Conservation (phyloP, 192 early-diverging fungal genomes). For the Backusella parvicylindrica region DNA sequence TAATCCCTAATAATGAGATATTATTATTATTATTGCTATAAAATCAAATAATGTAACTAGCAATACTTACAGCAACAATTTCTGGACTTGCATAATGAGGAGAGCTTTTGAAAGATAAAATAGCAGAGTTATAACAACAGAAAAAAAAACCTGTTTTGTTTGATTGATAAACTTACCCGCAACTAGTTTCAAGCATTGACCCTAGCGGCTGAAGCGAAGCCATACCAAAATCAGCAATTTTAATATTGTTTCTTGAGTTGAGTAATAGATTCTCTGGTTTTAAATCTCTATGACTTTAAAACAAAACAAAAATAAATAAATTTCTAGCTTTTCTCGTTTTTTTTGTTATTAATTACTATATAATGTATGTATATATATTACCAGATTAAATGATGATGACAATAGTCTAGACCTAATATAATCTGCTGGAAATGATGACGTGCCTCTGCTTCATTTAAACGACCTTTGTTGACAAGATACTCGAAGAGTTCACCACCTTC, state of each 20-base stretch:
- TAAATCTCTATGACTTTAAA: constrained; percentile 78
- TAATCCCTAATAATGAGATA: constrained; percentile 38
- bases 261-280: constrained; percentile 82
- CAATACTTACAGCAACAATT: constrained; percentile 57
- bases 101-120: constrained; percentile 39
- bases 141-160: constrained; percentile 10
- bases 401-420: constrained; percentile 61
- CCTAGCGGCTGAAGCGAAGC: constrained; percentile 52
- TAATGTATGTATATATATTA: constrained; percentile 32
- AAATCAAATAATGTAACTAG: constrained; percentile 1
- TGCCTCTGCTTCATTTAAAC: constrained; percentile 58
- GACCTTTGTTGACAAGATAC: constrained; percentile 60
- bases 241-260: constrained; percentile 59
- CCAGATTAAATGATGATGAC: constrained; percentile 68
- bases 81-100: constrained; percentile 76
- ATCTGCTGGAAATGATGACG: constrained; percentile 72
- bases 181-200: constrained; percentile 62
- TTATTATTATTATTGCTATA: neutral
- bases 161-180: constrained; percentile 47
- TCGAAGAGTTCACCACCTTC: constrained; percentile 75
- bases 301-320: neutral
- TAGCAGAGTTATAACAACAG: constrained; percentile 24
- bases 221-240: constrained; percentile 96
- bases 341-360: too few species aligned
- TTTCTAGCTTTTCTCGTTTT: too few species aligned